Base-by-base conservation (phyloP, 2,329 filamentous ascomycete genomes). In the Lachnellula hyalina region DNA sequence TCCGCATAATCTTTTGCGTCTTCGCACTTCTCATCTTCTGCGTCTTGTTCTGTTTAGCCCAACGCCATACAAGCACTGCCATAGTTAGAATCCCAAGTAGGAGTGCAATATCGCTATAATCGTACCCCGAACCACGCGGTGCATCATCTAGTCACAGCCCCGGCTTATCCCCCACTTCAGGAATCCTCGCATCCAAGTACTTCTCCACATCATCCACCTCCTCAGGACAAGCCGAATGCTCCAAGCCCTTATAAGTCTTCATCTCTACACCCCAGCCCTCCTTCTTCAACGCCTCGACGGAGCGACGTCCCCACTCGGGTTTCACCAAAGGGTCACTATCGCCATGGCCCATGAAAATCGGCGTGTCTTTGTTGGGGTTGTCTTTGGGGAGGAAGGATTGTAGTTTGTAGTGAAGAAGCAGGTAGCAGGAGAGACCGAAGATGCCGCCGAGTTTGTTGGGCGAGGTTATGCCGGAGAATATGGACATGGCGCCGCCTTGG, bases 341-440 rank as follows among this genome's bases (percentile, higher is more conserved):
- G n/a, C 94, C 94, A 65, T 97, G 94, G 12, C 82, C 90, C 85
- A 96, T 87, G 72, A 94, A 89, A 59, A 97, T 84, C 1, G 89
- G 88, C 1, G 90, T 96, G 41, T 87, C 77, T 71, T 85, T 83
- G 71, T 90, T 91, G 53, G 79, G 75, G 62, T 74, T 80, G 25
- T 79, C 75, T 62, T 76, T 74, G 2, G 80, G 76, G 15, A 82
- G 70, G 60, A 82, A 75, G 8, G 78, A 77, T 67, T 80, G 77
- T 61, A 90, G 71, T 67, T 85, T 87, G 59, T 80, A 75, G 60
- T 82, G 78, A 47, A 96, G 76, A 19, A 90, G 78, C 63, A 96
- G 73, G 72, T 95, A 97, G 65, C 84, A 87, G 12, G 89, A 94
- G 58, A 97, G 74, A 7, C 86, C 90, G 59, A 96, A 86, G 60